These are phyloP conservation scores for Phytophthora foliorum DNA, from an alignment of 352 stramenopile species.

Conservation along the genomic window DNA sequence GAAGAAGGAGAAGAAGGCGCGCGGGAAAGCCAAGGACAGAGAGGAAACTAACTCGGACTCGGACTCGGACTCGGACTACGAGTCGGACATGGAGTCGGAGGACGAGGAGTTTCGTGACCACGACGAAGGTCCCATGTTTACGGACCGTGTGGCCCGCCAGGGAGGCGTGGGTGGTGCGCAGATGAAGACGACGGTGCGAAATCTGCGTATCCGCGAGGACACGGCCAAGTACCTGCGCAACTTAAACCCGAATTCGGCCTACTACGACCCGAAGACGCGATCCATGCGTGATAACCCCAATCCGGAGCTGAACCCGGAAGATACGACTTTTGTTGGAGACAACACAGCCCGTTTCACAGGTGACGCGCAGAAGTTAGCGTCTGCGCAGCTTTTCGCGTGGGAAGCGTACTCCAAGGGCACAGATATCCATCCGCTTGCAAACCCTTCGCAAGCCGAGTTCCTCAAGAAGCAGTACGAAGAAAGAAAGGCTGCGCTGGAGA, in stretches of 20 bases:
- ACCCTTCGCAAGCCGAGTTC: conserved; percentile 97
- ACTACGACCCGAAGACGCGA: conserved; percentile 99
- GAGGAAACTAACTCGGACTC: conserved; percentile 58
- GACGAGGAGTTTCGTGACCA: conserved; percentile 94
- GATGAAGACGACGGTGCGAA: conserved; percentile 98
- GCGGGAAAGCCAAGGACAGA: conserved; percentile 35
- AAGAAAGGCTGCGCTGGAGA: conserved; percentile 74
- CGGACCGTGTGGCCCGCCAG: conserved; percentile 94
- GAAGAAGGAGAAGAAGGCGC: conserved; percentile 43
- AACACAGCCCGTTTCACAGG: conserved; percentile 96
- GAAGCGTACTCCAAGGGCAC: conserved; percentile 93
- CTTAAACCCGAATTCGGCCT: conserved; percentile 98
- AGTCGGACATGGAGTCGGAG: conserved; percentile 90
- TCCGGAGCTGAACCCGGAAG: conserved; percentile 94
- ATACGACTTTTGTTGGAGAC: conserved; percentile 96
- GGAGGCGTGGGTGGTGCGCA: conserved; percentile 97
- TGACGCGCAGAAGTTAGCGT: conserved; percentile 94
- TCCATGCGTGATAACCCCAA: conserved; percentile 99
- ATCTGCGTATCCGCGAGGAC: conserved; percentile 99
- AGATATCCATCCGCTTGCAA: conserved; percentile 96
- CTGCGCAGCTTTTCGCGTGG: conserved; percentile 97
- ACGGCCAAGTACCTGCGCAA: conserved; percentile 99
- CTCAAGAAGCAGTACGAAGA: conserved; percentile 95
- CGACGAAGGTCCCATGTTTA: conserved; percentile 94
- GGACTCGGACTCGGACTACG: conserved; percentile 93